Base-by-base conservation (phyloP, 257 asterid genomes). In the Solanum ossicruentum region DNA sequence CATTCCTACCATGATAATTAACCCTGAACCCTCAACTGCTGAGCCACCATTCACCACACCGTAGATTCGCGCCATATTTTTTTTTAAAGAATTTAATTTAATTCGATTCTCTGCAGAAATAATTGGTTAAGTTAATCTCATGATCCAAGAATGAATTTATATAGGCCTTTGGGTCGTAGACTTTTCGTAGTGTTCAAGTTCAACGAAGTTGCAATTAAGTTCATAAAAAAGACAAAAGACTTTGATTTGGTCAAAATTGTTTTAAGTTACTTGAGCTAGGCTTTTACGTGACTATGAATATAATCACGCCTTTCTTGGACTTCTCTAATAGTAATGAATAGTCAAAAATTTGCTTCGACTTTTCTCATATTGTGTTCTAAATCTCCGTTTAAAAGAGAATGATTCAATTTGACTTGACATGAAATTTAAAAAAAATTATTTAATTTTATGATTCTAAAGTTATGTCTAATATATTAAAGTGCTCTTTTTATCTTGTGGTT, bases 1-100 rank as follows among this genome's bases (percentile, higher is more conserved):
- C 89, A 87, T 84, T 13, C 87, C 85, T 52, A 87, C 12, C 71
- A 87, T 71, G 47, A 81, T n/a, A 2, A 84, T 21, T 23, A 84
- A 3, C 28, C 87, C 87, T 0, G 87, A 87, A 7, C 81, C 72
- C 21, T 80, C 41, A 21, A 57, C 1, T 15, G 39, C 6, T 39
- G 32, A 81, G 58, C 82, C 45, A 23, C 23, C 63, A 75, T 75
- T 6, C 26, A 26, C 23, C 61, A 49, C 82, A 75, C 45, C 82
- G 9, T 75, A 4, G 3, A 55, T 56, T 67, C 84, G 84, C 1
- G 60, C 81, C 84, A 86, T 85, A 41, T 66, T 70, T 21, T 9
- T 9, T 82, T 10, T 36, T 5, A 36, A 7, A 28, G 26, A 56
- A 47, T 16, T 52, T 11, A 71, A 11, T 43, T 2, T 2, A 32